Percentiles rank a stretch among this genome's conserved stretches.
Conservation (phyloP, 306 rosid genomes). For the Phaseolus lunatus region DNA sequence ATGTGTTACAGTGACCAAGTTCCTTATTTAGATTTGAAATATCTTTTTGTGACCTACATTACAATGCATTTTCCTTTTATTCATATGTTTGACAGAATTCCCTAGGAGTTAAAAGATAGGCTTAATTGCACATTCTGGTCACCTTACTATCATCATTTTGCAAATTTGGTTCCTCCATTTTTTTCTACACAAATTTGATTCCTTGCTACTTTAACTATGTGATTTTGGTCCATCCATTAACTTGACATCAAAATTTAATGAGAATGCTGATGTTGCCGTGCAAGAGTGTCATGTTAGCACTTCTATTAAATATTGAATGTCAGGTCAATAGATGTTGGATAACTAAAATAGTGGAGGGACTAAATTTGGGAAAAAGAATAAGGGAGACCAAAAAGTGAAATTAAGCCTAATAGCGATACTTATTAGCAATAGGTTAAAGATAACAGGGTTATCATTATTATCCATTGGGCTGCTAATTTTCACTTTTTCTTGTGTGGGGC, state of each 20-base stretch:
- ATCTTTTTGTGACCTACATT: constrained; percentile 10
- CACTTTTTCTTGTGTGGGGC: neutral
- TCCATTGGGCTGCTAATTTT: constrained; percentile 2
- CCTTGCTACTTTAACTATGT: neutral
- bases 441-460: neutral
- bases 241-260: neutral
- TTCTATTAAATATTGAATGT: neutral
- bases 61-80: neutral
- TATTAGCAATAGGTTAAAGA: too few relatives aligned
- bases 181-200: neutral
- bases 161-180: neutral
- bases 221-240: neutral
- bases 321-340: neutral
- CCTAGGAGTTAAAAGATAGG: neutral
- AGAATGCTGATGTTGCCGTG: neutral
- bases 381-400: too few relatives aligned
- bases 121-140: neutral
- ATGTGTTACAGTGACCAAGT: constrained; percentile 6
- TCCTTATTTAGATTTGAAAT: constrained; percentile 25
- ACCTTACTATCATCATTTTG: neutral
- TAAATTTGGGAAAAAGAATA: neutral
- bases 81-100: constrained; percentile 4
- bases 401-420: too few relatives aligned
- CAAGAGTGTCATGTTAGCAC: neutral
- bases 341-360: neutral